Base-by-base conservation (phyloP, 257 asterid genomes). In the Penstemon newberryi region DNA sequence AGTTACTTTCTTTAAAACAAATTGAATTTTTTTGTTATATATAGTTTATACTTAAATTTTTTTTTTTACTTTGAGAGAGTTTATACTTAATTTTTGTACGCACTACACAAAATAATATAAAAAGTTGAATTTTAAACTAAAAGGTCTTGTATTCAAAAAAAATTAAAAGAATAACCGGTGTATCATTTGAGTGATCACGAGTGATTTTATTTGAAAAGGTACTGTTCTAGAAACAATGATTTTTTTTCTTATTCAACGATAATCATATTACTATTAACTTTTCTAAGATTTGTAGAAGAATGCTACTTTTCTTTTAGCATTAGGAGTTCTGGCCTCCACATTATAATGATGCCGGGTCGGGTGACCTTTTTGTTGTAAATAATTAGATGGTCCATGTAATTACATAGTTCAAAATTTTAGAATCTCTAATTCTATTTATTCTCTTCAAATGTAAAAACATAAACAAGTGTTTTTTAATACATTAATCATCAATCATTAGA, bases 331-430 rank as follows among this genome's bases (percentile, higher is more conserved):
- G 33, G 33, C 2, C 72, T 72, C 64, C 73, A 49, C 64, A 62
- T 53, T 25, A 25, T 66, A 78, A 70, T 74, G 77, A 78, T 70
- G 79, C 60, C 61, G 65, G 63, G 73, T 73, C 60, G 44, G 75
- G 69, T 56, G 56, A 65, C 41, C 71, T 56, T 4, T 68, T 25
- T 69, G 39, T 69, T 13, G 72, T 72, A 74, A 77, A 78, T 77
- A 72, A 78, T 78, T 73, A 78, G 75, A 73, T 65, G 78, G 76
- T 67, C 82, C 82, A 69, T 40, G 6, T 42, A 69, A 62, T 72
- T 72, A 15, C 18, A 0, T 15, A 61, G 33, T 66, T 65, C 19
- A 69, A 7, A 9, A 51, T 44, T 68, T 39, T 55, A 72, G 57
- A 6, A 25, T n/a, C 4, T 11, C 4, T 39, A 49, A 43, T 44